Base-by-base conservation (phyloP, 176 grass and related monocot species). In the Bonia amplexicaulis region DNA sequence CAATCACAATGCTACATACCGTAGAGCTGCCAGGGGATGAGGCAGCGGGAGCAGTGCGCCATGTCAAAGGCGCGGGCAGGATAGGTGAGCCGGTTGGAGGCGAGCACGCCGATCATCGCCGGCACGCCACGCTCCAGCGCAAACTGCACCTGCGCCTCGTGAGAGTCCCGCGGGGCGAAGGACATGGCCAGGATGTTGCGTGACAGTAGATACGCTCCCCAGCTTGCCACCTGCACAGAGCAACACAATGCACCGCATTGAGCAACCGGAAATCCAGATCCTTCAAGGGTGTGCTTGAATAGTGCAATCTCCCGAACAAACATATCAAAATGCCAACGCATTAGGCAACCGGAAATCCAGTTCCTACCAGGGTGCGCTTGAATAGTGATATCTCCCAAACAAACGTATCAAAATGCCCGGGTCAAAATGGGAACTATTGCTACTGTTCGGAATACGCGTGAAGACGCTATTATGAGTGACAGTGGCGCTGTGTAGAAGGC, bases 71-170 rank as follows among this genome's bases (percentile, higher is more conserved):
- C 88, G 4, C 93, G 88, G 5, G 96, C 88, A 6, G 96, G 96
- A 79, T 95, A 98, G 6, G 93, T 85, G 12, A 98, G 93, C 42
- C 91, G 88, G 69, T 89, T 92, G 61, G 96, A 94, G 41, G 93
- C 91, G 12, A 98, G 87, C 15, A 98, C 89, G 1, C 96, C 96
- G 35, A 98, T 92, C 93, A 98, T 92, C 6, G 93, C 96, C 0
- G 96, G 96, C 8, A 96, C 89, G n/a, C 96, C 96, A 29, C 96
- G 93, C 53, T 98, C 96, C 73, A 98, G 82, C 13, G 96, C 96
- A 46, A 98, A 98, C 29, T 99, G 96, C n/a, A 99, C 96, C 75
- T 99, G 96, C 5, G 96, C 96, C 89, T 96, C 93, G 10, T 99
- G 96, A 7, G 96, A 92, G 69, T 99, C 96, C 26, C 93, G 77